Percentiles rank a stretch among this genome's conserved stretches.
phyloP scores from a whole-genome alignment of 176 grass and related monocot genomes.

The Lolium multiflorum region DNA sequence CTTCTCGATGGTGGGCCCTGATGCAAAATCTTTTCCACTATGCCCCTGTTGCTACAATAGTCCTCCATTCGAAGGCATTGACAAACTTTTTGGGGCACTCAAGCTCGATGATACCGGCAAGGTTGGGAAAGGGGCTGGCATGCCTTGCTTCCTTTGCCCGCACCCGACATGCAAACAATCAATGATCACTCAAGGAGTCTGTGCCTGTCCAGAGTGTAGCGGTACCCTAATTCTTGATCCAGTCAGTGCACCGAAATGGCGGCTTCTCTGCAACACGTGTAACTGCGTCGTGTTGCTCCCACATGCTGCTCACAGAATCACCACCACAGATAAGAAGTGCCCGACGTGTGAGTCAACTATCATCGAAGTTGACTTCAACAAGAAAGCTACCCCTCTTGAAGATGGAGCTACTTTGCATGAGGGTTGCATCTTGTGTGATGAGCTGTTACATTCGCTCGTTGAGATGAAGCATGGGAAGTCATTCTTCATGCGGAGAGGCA shows the following conservation, averaged over 20 bases:
- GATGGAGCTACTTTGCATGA: slow-evolving; percentile 82
- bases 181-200: slow-evolving; percentile 92
- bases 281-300: slow-evolving; percentile 90
- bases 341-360: slow-evolving; percentile 84
- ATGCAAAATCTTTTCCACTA: slow-evolving; percentile 86
- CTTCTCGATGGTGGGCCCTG: slow-evolving; percentile 79
- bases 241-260: slow-evolving; percentile 95
- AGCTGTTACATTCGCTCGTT: slow-evolving; percentile 84
- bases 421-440: slow-evolving; percentile 97
- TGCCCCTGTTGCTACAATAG: slow-evolving; percentile 94
- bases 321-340: slow-evolving; percentile 77
- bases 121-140: slow-evolving; percentile 77
- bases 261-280: slow-evolving; percentile 88
- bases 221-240: slow-evolving; percentile 91
- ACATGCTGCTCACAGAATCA: slow-evolving; percentile 78
- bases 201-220: slow-evolving; percentile 89
- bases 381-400: slow-evolving; percentile 82
- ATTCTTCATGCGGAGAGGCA: slow-evolving; percentile 64
- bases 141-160: slow-evolving; percentile 95
- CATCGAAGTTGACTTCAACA: slow-evolving; percentile 97
- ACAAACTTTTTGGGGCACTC: slow-evolving; percentile 79
- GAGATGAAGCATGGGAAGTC: slow-evolving; percentile 95
- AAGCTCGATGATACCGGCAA: slow-evolving; percentile 67
- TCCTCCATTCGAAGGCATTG: slow-evolving; percentile 96
- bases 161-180: slow-evolving; percentile 94